Conservation (phyloP, 2,329 filamentous ascomycete species). For the Rugonectria rugulosa region DNA sequence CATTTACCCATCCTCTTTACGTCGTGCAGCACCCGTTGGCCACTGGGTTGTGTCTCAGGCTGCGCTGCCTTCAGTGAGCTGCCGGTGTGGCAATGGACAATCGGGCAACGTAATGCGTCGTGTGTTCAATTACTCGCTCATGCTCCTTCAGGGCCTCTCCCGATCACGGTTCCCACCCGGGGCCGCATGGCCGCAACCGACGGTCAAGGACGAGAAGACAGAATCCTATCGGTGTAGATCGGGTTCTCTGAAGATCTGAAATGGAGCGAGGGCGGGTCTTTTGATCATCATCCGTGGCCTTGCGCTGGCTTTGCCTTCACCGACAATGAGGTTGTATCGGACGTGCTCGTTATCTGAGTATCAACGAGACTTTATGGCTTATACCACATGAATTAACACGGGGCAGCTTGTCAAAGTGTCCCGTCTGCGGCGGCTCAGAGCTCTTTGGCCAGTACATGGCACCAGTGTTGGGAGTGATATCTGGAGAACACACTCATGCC, state of each 20-base stretch:
- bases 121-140: constrained; percentile 17
- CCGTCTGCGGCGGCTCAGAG: constrained; percentile 4
- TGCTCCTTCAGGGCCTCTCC: not conserved
- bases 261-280: constrained; percentile 13
- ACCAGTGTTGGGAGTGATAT: constrained; percentile 5
- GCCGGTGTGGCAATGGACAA: constrained; percentile 9
- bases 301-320: constrained; percentile 12
- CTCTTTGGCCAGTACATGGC: constrained; percentile 16
- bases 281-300: constrained; percentile 6
- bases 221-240: constrained; percentile 7
- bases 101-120: constrained; percentile 5
- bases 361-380: constrained; percentile 8
- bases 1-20: constrained; percentile 1
- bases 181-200: not conserved
- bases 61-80: too few species aligned
- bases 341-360: constrained; percentile 3
- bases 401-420: not conserved
- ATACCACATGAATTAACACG: too few species aligned
- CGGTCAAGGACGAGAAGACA: constrained; percentile 4
- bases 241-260: constrained; percentile 14
- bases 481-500: constrained; percentile 2
- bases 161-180: not conserved
- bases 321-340: constrained; percentile 8
- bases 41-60: not conserved
- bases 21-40: not conserved